A percentile compares a stretch with the other conserved stretches of the same genome.
Evolutionary conservation across 805 yeast genomes (phyloP).

Genomic region (Teunomyces funiuensis): DNA sequence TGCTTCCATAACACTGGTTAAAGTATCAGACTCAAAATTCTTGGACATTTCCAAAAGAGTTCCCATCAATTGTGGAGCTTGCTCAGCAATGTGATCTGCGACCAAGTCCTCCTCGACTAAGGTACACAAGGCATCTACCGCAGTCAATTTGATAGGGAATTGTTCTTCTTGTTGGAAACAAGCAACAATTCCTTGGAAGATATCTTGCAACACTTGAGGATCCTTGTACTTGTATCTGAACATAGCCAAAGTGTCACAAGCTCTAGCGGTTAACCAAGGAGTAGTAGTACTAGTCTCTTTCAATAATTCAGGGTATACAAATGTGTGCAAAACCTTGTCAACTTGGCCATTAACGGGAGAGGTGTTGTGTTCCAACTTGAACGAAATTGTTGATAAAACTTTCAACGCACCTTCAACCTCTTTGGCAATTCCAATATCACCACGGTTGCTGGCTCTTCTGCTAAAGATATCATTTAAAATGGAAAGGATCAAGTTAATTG

Average conservation of each 20-base stretch:
- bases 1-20: constrained; percentile 45
- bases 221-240: constrained; percentile 36
- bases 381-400: constrained; percentile 40
- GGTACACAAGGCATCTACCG: constrained; percentile 52
- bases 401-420: constrained; percentile 45
- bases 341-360: constrained; percentile 42
- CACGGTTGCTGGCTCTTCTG: constrained; percentile 29
- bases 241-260: constrained; percentile 46
- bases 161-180: constrained; percentile 44
- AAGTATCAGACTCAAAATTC: constrained; percentile 42
- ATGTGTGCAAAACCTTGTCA: constrained; percentile 38
- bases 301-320: constrained; percentile 41
- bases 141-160: constrained; percentile 50
- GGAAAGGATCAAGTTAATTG: constrained; percentile 27
- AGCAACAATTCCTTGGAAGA: constrained; percentile 40
- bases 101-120: constrained; percentile 47
- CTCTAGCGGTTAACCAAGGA: constrained; percentile 47
- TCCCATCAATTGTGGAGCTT: constrained; percentile 47
- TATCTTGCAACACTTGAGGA: constrained; percentile 34
- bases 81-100: constrained; percentile 41
- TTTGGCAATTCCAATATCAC: constrained; percentile 29
- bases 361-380: constrained; percentile 32
- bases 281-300: constrained; percentile 25
- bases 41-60: constrained; percentile 45
- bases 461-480: constrained; percentile 36